Conservation (phyloP, 208 protist species). For the Paratrypanosoma confusum region DNA sequence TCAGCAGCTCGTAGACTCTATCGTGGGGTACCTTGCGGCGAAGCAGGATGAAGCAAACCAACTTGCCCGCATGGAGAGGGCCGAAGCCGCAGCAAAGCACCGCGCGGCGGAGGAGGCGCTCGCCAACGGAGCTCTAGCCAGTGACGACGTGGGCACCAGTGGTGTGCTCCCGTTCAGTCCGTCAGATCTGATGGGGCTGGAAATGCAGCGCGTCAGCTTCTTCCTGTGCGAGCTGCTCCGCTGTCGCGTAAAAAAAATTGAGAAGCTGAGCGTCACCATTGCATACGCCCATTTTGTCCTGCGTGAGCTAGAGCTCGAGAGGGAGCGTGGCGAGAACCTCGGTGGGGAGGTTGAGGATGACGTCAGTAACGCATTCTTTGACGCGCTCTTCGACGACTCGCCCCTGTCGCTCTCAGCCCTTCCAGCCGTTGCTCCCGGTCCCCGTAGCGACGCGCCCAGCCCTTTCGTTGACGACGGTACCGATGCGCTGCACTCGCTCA, state of each 20-base stretch:
- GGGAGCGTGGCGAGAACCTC: too few species aligned
- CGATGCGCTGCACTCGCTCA: too few species aligned
- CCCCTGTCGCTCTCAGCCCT: too few species aligned
- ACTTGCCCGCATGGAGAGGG: conserved; percentile 38
- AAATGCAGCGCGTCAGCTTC: conserved; percentile 73
- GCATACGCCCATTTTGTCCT: too few species aligned
- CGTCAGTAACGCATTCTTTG: not conserved
- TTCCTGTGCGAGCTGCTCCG: conserved; percentile 75
- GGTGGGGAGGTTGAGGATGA: too few species aligned
- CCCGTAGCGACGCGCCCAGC: too few species aligned
- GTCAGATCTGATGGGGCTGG: conserved; percentile 61
- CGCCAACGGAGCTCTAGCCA: too few species aligned
- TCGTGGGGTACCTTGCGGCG: conserved; percentile 26
- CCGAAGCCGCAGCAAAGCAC: conserved; percentile 9
- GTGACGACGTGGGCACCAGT: too few species aligned
- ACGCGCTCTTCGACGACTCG: not conserved
- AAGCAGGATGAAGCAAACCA: conserved; percentile 23
- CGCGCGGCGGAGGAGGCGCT: conserved; percentile 11
- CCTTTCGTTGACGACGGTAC: too few species aligned
- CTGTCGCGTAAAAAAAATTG: conserved; percentile 73
- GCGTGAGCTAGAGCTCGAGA: too few species aligned
- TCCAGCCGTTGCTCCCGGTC: too few species aligned
- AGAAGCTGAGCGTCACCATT: conserved; percentile 44
- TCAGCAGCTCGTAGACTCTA: conserved; percentile 25
- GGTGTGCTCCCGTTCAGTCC: conserved; percentile 73